phyloP scores from a whole-genome alignment of 208 protist genomes.

The Trypanosoma melophagium region DNA sequence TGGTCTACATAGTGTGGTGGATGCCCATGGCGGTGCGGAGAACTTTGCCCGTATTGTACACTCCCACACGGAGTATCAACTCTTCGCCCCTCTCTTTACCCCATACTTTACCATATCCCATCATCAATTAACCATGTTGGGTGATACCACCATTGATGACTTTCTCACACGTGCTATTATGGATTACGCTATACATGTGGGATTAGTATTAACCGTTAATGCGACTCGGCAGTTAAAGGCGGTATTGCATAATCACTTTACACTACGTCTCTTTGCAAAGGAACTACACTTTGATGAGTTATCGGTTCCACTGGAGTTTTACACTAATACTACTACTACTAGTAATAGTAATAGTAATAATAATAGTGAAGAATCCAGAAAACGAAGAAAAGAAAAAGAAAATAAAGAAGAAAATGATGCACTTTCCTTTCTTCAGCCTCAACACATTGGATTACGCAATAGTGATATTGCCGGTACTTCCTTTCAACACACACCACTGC shows the following conservation, averaged over 20 bases:
- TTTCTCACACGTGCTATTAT: constrained; percentile 58
- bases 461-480: constrained; percentile 70
- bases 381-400: neutral
- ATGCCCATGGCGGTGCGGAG: neutral
- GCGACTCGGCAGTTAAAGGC: constrained; percentile 56
- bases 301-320: constrained; percentile 29
- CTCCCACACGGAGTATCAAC: constrained; percentile 12
- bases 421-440: constrained; percentile 54
- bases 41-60: constrained; percentile 15
- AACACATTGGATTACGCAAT: constrained; percentile 28
- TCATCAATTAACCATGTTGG: constrained; percentile 77
- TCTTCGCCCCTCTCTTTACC: constrained; percentile 47
- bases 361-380: neutral
- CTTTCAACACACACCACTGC: constrained; percentile 58
- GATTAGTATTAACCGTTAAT: constrained; percentile 58
- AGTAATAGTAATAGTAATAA: neutral
- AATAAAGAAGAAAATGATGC: too few species aligned
- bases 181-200: constrained; percentile 42
- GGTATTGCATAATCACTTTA: constrained; percentile 82
- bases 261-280: constrained; percentile 68
- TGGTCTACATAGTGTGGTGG: neutral
- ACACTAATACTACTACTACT: neutral
- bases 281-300: constrained; percentile 69
- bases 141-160: constrained; percentile 66
- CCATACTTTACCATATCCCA: constrained; percentile 61